Percentiles rank a stretch among this genome's conserved stretches.
phyloP scores from a whole-genome alignment of 805 yeast species.

The Torulaspora franciscae region DNA sequence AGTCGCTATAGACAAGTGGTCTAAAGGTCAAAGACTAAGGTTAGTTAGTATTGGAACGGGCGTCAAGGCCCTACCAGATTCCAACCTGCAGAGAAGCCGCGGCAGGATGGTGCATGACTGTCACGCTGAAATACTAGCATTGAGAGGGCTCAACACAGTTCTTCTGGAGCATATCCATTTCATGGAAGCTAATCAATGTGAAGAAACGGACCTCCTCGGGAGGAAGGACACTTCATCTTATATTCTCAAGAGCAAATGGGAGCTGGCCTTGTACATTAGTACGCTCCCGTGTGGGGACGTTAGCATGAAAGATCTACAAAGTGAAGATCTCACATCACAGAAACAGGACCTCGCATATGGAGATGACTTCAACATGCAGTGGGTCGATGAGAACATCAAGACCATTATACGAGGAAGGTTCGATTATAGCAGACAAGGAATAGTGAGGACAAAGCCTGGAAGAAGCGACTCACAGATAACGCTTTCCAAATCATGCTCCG shows the following conservation, averaged over 20 bases:
- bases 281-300: slow-evolving; percentile 92
- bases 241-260: slow-evolving; percentile 36
- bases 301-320: slow-evolving; percentile 47
- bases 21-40: slow-evolving; percentile 18
- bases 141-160: slow-evolving; percentile 64
- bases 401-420: slow-evolving; percentile 57
- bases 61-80: slow-evolving; percentile 68
- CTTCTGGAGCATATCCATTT: slow-evolving; percentile 45
- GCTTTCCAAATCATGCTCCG: slow-evolving; percentile 82
- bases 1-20: slow-evolving; percentile 40
- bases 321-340: slow-evolving; percentile 5
- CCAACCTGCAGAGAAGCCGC: slow-evolving; percentile 35
- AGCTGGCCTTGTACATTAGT: slow-evolving; percentile 58
- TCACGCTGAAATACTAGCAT: slow-evolving; percentile 81
- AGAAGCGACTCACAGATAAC: slow-evolving; percentile 69
- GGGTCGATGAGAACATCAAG: slow-evolving; percentile 24
- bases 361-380: slow-evolving; percentile 27
- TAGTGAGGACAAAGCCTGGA: slow-evolving; percentile 91
- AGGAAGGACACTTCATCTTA: slow-evolving; percentile 19
- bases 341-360: slow-evolving; percentile 17
- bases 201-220: slow-evolving; percentile 12
- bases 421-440: slow-evolving; percentile 51
- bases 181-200: neutral
- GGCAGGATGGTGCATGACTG: slow-evolving; percentile 78
- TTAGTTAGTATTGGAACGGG: slow-evolving; percentile 69